A percentile compares a stretch with the other conserved stretches of the same genome.
Conservation (phyloP, 306 rosid species). For the Cicer judaicum region DNA sequence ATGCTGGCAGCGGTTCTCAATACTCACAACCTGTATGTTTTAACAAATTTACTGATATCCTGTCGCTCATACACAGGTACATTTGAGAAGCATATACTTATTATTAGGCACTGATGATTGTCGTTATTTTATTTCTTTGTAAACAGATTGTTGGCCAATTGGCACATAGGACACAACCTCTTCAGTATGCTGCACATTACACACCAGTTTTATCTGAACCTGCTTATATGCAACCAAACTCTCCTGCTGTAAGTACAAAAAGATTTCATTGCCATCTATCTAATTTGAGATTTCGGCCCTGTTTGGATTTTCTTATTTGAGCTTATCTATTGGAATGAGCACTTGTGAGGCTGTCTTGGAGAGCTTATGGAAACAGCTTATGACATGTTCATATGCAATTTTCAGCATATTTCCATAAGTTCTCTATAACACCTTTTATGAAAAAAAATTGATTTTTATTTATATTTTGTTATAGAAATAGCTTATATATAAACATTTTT, state of each 20-base stretch:
- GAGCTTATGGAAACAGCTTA: too few relatives aligned
- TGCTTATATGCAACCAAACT: constrained; percentile 66
- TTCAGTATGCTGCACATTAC: constrained; percentile 66
- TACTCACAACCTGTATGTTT: constrained; percentile 79
- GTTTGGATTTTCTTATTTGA: too few relatives aligned
- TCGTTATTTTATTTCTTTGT: constrained; percentile 39
- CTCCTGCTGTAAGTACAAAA: constrained; percentile 75
- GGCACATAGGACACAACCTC: constrained; percentile 70
- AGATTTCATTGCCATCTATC: constrained; percentile 21
- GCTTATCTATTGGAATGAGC: too few relatives aligned
- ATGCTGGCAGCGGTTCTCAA: constrained; percentile 70
- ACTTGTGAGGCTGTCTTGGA: too few relatives aligned
- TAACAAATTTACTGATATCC: constrained; percentile 26
- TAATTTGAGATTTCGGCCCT: constrained; percentile 30
- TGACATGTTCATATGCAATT: too few relatives aligned
- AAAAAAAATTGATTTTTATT: too few relatives aligned
- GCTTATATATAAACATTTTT: too few relatives aligned
- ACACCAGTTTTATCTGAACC: constrained; percentile 72
- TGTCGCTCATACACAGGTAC: constrained; percentile 18
- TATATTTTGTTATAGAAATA: too few relatives aligned
- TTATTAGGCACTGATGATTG: constrained; percentile 32
- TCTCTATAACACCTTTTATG: too few relatives aligned
- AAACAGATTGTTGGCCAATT: constrained; percentile 73
- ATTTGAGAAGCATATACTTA: neutral
- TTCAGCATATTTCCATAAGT: too few relatives aligned